Evolutionary conservation across 441 rosid genomes (phyloP), one percentile per base, ranked within the genome.

Genomic region (Bocquillonia castaneifolia): DNA sequence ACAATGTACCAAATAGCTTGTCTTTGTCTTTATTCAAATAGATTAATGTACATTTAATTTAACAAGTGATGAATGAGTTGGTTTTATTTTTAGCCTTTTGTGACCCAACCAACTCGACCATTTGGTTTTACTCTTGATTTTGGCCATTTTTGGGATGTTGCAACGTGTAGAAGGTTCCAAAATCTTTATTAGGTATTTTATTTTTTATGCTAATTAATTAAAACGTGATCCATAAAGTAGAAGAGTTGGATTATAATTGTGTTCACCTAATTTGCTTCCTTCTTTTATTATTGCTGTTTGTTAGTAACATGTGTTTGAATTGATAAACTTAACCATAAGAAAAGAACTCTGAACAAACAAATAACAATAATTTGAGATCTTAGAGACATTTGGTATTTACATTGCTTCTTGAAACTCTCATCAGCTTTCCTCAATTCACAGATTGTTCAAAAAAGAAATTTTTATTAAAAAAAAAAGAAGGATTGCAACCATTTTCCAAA

Each of bases 121-220:
- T 10, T 48, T 34, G 68, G 5, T n/a, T 51, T 17, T 29, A 51
- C 34, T 51, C 50, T 52, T 65, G 48, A 65, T 52, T 52, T 55
- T 40, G 9, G 42, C 22, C 42, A n/a, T n/a, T 64, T 31, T 20
- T 10, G 2, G 3, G 6, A 59, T 37, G 63, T 20, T 18, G 63
- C 59, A 37, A 51, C 59, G 42, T 37, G 66, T 50, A 37, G 15
- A 50, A 69, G n/a, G 6, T 59, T 68, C 64, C 26, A 44, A 48
- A 28, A n/a, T 6, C 14, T 5, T 25, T 10, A 6, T 3, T 31
- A 1, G 28, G 8, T 53, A 22, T 15, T 52, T 8, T 14, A 6
- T 34, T n/a, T 18, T 14, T 20, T 34, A 59, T 34, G 15, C 22
- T 17, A 18, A 57, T 18, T 12, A 62, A 26, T 58, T 1, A 31